Evolutionary conservation across 768 basidiomycete genomes (phyloP).

Genomic region (Tricholoma sp.): DNA sequence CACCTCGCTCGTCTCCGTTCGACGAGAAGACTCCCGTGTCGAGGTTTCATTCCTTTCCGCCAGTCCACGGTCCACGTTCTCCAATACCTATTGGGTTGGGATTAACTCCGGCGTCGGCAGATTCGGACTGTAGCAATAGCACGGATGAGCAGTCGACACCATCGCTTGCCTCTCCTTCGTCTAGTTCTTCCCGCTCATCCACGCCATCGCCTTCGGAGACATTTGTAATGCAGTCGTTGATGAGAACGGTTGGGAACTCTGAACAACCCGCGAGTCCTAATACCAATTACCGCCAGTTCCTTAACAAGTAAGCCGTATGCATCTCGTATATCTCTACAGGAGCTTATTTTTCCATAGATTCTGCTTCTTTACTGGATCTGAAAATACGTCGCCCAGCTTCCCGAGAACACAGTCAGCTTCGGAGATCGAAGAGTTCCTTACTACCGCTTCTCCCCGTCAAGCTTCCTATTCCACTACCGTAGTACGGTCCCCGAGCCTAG

Average conservation of each 20-base stretch:
- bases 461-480: not conserved
- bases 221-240: constrained; percentile 17
- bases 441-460: constrained; percentile 27
- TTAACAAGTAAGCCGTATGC: constrained; percentile 48
- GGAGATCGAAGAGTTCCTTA: constrained; percentile 47
- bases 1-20: constrained; percentile 25
- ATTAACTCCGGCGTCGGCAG: not conserved
- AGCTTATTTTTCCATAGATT: constrained; percentile 40
- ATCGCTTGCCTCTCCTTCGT: constrained; percentile 35
- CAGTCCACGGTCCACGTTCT: constrained; percentile 6
- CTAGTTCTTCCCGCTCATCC: constrained; percentile 37
- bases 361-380: constrained; percentile 71
- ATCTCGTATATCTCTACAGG: not conserved
- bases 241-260: constrained; percentile 12
- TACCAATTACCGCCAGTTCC: constrained; percentile 53
- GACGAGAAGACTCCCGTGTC: constrained; percentile 22
- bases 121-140: constrained; percentile 18
- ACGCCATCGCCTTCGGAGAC: constrained; percentile 37
- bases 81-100: not conserved
- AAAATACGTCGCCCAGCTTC: constrained; percentile 4
- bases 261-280: constrained; percentile 21
- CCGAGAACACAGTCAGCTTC: constrained; percentile 45
- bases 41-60: constrained; percentile 34
- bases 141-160: constrained; percentile 41
- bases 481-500: constrained; percentile 22